Evolutionary conservation across 78 protist species (phyloP).

Genomic region (Planoprotostelium fungivorum): DNA sequence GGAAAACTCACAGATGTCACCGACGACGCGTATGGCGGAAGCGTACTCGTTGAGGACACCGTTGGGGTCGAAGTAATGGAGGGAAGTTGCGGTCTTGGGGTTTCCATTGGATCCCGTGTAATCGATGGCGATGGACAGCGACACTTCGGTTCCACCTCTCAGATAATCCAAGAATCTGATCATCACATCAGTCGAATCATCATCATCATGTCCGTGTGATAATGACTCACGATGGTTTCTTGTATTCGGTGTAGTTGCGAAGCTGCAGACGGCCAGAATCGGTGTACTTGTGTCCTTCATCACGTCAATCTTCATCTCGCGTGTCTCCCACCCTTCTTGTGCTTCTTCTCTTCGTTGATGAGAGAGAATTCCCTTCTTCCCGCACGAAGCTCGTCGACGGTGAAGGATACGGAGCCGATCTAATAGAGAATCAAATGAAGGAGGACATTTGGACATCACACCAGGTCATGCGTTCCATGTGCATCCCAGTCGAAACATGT

Average conservation of each 20-base stretch:
- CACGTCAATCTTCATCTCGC: too few relatives aligned
- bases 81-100: slow-evolving; percentile 30
- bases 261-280: background rate
- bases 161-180: slow-evolving; percentile 62
- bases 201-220: background rate
- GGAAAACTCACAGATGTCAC: slow-evolving; percentile 17
- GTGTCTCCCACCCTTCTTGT: background rate
- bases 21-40: slow-evolving; percentile 54
- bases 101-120: slow-evolving; percentile 81
- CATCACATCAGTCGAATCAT: background rate
- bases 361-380: background rate
- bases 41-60: slow-evolving; percentile 52
- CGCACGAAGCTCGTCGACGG: background rate
- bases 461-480: background rate
- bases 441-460: background rate
- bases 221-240: background rate
- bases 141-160: slow-evolving; percentile 58
- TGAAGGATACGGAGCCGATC: background rate
- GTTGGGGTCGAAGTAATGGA: slow-evolving; percentile 64
- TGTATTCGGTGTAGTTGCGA: background rate
- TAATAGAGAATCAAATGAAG: background rate
- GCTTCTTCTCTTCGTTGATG: background rate
- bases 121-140: slow-evolving; percentile 79
- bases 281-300: background rate
- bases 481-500: background rate